Conservation (phyloP, 805 yeast species). For the Metschnikowia dekortorum region DNA sequence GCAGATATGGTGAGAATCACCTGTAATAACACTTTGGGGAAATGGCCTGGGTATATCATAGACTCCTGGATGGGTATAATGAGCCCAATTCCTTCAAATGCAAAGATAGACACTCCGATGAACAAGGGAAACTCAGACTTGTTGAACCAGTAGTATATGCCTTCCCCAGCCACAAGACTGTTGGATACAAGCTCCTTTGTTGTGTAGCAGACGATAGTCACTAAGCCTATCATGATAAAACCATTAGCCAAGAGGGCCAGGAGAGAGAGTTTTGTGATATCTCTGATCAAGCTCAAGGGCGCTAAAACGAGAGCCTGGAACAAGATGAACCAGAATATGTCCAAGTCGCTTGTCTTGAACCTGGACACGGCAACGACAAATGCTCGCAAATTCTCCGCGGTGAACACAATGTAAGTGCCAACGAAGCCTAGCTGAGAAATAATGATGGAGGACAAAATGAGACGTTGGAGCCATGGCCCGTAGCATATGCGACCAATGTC, state of each 20-base stretch:
- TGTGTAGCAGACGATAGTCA: conserved; percentile 58
- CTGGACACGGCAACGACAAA: conserved; percentile 51
- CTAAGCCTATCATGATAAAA: conserved; percentile 61
- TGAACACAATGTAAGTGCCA: conserved; percentile 76
- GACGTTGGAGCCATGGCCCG: conserved; percentile 60
- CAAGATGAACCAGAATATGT: conserved; percentile 42
- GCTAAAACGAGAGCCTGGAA: conserved; percentile 55
- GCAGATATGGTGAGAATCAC: conserved; percentile 62
- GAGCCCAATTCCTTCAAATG: conserved; percentile 84
- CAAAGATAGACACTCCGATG: conserved; percentile 80
- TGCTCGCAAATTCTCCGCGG: conserved; percentile 67
- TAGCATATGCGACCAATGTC: conserved; percentile 65
- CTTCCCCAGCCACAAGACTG: conserved; percentile 37
- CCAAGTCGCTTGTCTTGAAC: conserved; percentile 34
- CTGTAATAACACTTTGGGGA: conserved; percentile 57
- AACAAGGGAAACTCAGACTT: conserved; percentile 60
- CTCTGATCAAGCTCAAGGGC: conserved; percentile 70
- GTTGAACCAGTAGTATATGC: conserved; percentile 50
- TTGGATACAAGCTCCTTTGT: conserved; percentile 44
- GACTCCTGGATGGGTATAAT: conserved; percentile 81
- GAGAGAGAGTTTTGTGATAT: conserved; percentile 68
- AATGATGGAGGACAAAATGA: conserved; percentile 61
- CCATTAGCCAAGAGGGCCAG: conserved; percentile 70
- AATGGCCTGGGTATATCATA: conserved; percentile 70
- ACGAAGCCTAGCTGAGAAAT: conserved; percentile 76